Base-by-base conservation (phyloP, 805 yeast genomes). In the Saccharomyces jurei region DNA sequence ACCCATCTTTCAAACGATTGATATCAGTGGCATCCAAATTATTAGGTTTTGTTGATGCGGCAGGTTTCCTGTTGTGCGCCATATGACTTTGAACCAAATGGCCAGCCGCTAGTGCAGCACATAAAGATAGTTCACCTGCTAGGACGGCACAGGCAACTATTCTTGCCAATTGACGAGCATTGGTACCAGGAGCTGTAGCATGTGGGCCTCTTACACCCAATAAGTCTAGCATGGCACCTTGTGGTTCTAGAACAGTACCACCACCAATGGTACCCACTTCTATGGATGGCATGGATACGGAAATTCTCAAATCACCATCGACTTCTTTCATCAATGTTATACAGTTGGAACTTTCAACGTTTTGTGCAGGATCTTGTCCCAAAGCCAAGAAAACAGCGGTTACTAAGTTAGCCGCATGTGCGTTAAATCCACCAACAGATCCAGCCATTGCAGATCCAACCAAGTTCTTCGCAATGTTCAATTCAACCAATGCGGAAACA, bases 241-340 rank as follows among this genome's bases (percentile, higher is more conserved):
- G 99, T 47, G 99, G 97, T 67, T 88, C 98, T 65, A 94, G 80
- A 59, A 94, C 88, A 3, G 99, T 94, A 69, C 99, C 99, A 60
- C 99, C 99, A 55, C 99, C 99, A 71, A 94, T 90, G 2, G 99
- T 94, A 59, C 99, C 99, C 49, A 94, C 99, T 74, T 94, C 99
- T 63, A 94, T 89, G 29, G 95, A 89, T 31, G 99, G 99, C 99
- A 94, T 94, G 4, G 98, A 89, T 17, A 94, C 99, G 1, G 97
- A 88, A 46, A 94, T 86, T 62, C 82, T 86, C 67, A 94, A 79
- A 65, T 89, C 89, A 14, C 97, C 99, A 44, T 79, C 77, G 50
- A 78, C 77, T 69, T 87, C 89, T 65, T 85, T 84, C 96, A 94
- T 91, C 61, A 94, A 77, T 1, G 99, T 94, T 56, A 94, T 92